Evolutionary conservation across 768 basidiomycete genomes (phyloP).

Genomic region (Podaxis pistillaris): DNA sequence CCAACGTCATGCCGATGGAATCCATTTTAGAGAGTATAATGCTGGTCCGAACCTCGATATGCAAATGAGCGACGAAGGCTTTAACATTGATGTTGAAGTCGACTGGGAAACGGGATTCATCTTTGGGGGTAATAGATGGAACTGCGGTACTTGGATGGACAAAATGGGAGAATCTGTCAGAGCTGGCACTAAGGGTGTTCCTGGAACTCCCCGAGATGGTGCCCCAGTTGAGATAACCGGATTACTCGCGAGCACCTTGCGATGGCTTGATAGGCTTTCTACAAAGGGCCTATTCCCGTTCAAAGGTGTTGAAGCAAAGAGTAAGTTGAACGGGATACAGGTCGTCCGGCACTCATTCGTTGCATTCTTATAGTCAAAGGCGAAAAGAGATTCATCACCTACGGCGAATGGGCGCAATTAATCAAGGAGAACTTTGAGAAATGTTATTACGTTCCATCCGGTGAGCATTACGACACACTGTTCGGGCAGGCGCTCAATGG

Average conservation of each 20-base stretch:
- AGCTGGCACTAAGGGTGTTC: slow-evolving; percentile 91
- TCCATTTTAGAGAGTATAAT: slow-evolving; percentile 93
- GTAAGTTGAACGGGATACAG: slow-evolving; percentile 45
- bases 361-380: slow-evolving; percentile 61
- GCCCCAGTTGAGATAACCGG: slow-evolving; percentile 96
- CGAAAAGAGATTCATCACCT: slow-evolving; percentile 67
- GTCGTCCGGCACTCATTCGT: not conserved
- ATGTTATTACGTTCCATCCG: slow-evolving; percentile 58
- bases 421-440: slow-evolving; percentile 87
- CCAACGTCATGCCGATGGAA: slow-evolving; percentile 90
- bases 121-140: slow-evolving; percentile 79
- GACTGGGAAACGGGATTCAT: slow-evolving; percentile 95
- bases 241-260: slow-evolving; percentile 85
- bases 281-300: slow-evolving; percentile 76
- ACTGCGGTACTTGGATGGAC: slow-evolving; percentile 98
- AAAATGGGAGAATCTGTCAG: slow-evolving; percentile 95
- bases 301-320: slow-evolving; percentile 77
- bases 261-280: slow-evolving; percentile 80
- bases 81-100: slow-evolving; percentile 90
- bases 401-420: slow-evolving; percentile 85
- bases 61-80: slow-evolving; percentile 93
- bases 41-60: slow-evolving; percentile 96
- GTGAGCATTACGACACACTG: not conserved
- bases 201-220: slow-evolving; percentile 96
- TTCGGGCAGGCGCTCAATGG: not conserved